Evolutionary conservation across 176 grass and related monocot species (phyloP).

Genomic region (Carex littledalei): DNA sequence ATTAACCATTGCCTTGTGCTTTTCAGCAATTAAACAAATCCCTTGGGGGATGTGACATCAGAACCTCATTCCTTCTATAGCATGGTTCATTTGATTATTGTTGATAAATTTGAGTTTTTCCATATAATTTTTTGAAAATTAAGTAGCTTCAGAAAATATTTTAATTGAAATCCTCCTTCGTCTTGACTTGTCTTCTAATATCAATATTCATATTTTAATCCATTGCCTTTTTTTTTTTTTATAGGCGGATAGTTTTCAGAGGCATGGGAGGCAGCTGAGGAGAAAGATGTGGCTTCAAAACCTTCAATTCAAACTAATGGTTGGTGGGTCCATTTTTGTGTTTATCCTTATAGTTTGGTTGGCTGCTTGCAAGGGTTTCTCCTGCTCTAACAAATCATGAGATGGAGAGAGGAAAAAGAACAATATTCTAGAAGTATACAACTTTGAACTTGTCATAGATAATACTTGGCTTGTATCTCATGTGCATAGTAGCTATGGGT

Average conservation of each 20-base stretch:
- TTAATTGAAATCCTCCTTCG: not conserved
- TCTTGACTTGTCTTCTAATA: not conserved
- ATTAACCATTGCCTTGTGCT: not conserved
- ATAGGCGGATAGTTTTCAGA: conserved; percentile 93
- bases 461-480: conserved; percentile 3
- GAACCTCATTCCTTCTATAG: not conserved
- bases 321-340: conserved; percentile 42
- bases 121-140: not conserved
- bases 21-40: not conserved
- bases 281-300: conserved; percentile 99
- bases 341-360: conserved; percentile 78
- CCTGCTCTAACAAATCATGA: conserved; percentile 46
- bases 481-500: conserved; percentile 17
- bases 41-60: not conserved
- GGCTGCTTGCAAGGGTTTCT: conserved; percentile 70
- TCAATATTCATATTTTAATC: not conserved
- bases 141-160: not conserved
- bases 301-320: conserved; percentile 80
- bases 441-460: not conserved
- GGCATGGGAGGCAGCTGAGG: conserved; percentile 87
- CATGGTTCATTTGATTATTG: not conserved
- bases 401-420: not conserved
- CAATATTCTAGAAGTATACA: conserved; percentile 12
- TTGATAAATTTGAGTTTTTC: not conserved
- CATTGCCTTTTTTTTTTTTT: conserved; percentile 1